Base-by-base conservation (phyloP, 768 basidiomycete species). In the Asterophora parasitica region DNA sequence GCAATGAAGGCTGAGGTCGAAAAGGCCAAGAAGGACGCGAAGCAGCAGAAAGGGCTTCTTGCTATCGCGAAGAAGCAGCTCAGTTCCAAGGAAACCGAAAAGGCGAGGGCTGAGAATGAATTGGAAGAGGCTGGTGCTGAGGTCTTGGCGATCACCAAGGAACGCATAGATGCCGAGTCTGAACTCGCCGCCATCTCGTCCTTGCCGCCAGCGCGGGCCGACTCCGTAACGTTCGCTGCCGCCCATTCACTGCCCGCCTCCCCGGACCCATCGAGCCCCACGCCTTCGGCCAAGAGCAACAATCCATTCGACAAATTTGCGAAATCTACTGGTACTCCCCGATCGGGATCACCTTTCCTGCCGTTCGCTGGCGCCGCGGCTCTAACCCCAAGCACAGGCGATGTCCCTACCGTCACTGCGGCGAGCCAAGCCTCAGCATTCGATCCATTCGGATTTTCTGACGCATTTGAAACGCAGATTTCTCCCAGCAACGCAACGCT, bases 31-130 rank as follows among this genome's bases (percentile, higher is more conserved):
- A 98, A 90, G 68, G 94, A 97, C 43, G 92, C 89, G 1, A 87
- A 95, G 64, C 92, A 96, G 61, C 94, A 97, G 71, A 97, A 92
- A 64, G 96, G 96, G 8, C 74, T 95, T 53, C 75, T 95, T 17
- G 93, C 93, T 4, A 95, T 98, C 62, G 89, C 91, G 4, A 86
- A 85, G 71, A 98, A 99, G 65, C 96, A 98, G 69, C 71, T 98
- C 20, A 78, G 78, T 19, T 81, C 87, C 4, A 86, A 90, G 52
- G 95, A 98, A 63, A 72, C 76, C 0, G 88, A 90, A 58, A 80
- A 77, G 47, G 78, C 76, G 11, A 88, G 81, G 63, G 73, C 71
- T 8, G 78, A 85, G 56, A 81, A 81, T 59, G 92, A 93, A 55
- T 67, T 89, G 7, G 78, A 79, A 54, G 87, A 86, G 40, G 82